Evolutionary conservation across 768 basidiomycete species (phyloP), one percentile per base, ranked within the genome.

Genomic region (Podaxis carcinomalis): DNA sequence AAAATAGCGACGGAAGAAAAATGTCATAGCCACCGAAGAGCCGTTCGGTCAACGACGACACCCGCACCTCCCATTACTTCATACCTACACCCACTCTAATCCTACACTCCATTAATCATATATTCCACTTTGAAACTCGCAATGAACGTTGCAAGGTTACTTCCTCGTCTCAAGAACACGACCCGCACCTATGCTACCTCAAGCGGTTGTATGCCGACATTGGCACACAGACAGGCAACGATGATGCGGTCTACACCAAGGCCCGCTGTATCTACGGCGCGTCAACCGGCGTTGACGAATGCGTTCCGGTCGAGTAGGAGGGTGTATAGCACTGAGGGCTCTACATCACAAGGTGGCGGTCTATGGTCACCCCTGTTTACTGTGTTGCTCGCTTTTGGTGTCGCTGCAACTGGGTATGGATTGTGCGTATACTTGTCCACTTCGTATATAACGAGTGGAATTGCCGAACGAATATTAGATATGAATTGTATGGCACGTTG

Each of bases 401-500:
- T 72, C 1, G 72, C 70, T 14, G 66, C 70, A 7, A 68, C 70
- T 2, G 68, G 66, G 9, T 77, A 75, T 66, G 75, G 75, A 64
- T 51, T 73, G 78, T 78, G 63, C 51, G 73, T 69, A 25, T 57
- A 9, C 35, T 36, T n/a, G 5, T 13, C 28, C 16, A 2, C 14
- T 23, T 9, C 27, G 21, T 19, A 49, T 49, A 49, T 49, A 5
- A 0, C 1, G 32, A n/a, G 32, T n/a, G 21, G 3, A 44, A 25
- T 19, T 19, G n/a, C 4, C 14, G 7, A 14, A 14, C 14, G 16
- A 25, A 25, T 13, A 3, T 25, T 32, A 61, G 59, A 37, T 61
- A 61, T 65, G 76, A 82, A n/a, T 74, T 86, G 47, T 88, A 84
- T 67, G 70, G 72, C 5, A 75, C 78, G 10, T 74, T 88, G 71